Evolutionary conservation across 768 basidiomycete species (phyloP).

Genomic region (Pisolithus sp.): DNA sequence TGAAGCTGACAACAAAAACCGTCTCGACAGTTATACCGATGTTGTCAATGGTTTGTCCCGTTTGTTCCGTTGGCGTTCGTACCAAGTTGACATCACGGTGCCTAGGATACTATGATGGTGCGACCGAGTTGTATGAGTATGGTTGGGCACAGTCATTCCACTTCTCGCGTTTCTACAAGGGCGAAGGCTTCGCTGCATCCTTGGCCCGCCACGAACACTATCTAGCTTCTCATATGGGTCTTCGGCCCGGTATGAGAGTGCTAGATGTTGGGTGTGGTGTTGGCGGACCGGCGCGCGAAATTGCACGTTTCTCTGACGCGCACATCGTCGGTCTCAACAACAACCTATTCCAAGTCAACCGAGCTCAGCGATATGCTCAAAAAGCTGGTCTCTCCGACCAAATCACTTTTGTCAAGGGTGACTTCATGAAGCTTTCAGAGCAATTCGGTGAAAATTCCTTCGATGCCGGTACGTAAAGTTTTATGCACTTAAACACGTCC

Average conservation of each 20-base stretch:
- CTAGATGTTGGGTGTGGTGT: conserved; percentile 98
- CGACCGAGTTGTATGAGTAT: conserved; percentile 92
- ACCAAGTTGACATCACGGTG: neutral
- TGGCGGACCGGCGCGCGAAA: conserved; percentile 94
- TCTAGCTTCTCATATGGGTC: conserved; percentile 78
- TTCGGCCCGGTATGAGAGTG: conserved; percentile 89
- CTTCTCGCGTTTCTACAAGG: conserved; percentile 95
- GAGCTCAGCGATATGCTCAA: conserved; percentile 80
- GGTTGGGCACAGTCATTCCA: conserved; percentile 92
- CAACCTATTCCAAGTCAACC: conserved; percentile 89
- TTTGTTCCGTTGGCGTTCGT: neutral
- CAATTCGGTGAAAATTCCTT: conserved; percentile 90
- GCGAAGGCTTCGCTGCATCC: conserved; percentile 67
- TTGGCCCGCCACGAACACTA: conserved; percentile 95
- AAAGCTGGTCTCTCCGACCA: conserved; percentile 68
- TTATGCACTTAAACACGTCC: neutral
- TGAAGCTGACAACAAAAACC: conserved; percentile 57
- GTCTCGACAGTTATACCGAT: conserved; percentile 80
- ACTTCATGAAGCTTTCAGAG: conserved; percentile 93
- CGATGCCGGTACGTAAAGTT: conserved; percentile 70
- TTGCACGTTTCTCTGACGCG: conserved; percentile 84
- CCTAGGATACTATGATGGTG: conserved; percentile 92
- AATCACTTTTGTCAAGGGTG: conserved; percentile 82
- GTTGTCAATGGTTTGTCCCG: conserved; percentile 77
- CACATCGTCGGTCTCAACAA: conserved; percentile 87